Conservation (phyloP, 2,329 filamentous ascomycete species). For the Pseudogymnoascus sp. region DNA sequence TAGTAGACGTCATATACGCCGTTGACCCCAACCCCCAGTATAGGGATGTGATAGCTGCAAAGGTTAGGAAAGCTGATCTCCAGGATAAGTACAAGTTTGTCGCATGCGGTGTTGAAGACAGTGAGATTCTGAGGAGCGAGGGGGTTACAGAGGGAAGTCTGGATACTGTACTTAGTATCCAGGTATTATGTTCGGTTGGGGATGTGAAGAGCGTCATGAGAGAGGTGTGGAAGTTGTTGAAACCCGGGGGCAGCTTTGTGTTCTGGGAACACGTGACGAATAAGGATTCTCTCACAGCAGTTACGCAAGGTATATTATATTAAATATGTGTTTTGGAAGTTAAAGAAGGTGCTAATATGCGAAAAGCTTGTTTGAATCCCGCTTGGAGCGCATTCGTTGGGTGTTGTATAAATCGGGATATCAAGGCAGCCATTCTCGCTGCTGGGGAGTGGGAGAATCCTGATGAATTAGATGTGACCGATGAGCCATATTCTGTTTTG, state of each 20-base stretch:
- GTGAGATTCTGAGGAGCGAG: slow-evolving; percentile 29
- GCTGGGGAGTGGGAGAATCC: slow-evolving; percentile 30
- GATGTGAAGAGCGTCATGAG: slow-evolving; percentile 25
- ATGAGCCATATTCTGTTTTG: slow-evolving; percentile 25
- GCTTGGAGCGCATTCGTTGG: slow-evolving; percentile 28
- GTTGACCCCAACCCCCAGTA: slow-evolving; percentile 36
- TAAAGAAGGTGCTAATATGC: slow-evolving; percentile 13
- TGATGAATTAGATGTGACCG: slow-evolving; percentile 23
- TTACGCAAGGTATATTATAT: slow-evolving; percentile 27
- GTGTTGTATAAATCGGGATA: slow-evolving; percentile 27
- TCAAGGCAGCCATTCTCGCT: slow-evolving; percentile 24
- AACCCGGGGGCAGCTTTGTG: slow-evolving; percentile 38
- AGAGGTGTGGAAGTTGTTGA: slow-evolving; percentile 36
- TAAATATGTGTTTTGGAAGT: slow-evolving; percentile 6
- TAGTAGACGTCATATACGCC: slow-evolving; percentile 32
- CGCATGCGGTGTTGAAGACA: slow-evolving; percentile 33
- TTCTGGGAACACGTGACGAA: slow-evolving; percentile 38
- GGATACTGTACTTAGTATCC: slow-evolving; percentile 36
- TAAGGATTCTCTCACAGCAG: slow-evolving; percentile 24
- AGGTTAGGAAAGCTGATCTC: slow-evolving; percentile 26
- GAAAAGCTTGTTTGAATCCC: slow-evolving; percentile 26
- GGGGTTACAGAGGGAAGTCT: slow-evolving; percentile 32
- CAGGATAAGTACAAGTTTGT: slow-evolving; percentile 34
- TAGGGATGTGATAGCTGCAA: slow-evolving; percentile 26
- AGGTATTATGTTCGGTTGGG: slow-evolving; percentile 37